Conservation (phyloP, 2,329 filamentous ascomycete genomes). For the Neofusicoccum parvum region DNA sequence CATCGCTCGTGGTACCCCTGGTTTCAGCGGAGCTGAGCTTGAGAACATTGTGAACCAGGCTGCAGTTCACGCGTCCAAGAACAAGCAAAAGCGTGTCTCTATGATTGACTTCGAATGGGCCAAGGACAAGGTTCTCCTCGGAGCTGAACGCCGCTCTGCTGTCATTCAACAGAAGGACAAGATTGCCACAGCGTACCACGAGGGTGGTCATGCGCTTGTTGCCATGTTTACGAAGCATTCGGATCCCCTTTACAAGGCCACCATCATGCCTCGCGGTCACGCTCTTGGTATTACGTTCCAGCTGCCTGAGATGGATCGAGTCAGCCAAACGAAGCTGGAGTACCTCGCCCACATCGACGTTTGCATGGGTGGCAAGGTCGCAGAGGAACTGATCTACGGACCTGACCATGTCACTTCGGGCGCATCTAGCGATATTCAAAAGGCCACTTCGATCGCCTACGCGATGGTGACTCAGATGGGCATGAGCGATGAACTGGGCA, state of each 20-base stretch:
- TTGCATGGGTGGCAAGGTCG: constrained; percentile 82
- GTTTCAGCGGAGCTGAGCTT: constrained; percentile 91
- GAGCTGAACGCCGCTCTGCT: constrained; percentile 85
- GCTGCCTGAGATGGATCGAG: constrained; percentile 89
- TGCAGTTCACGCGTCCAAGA: constrained; percentile 88
- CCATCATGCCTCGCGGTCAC: constrained; percentile 87
- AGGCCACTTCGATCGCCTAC: constrained; percentile 80
- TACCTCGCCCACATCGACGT: constrained; percentile 80
- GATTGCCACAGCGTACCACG: constrained; percentile 92
- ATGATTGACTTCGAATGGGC: constrained; percentile 92
- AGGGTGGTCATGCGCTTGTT: constrained; percentile 92
- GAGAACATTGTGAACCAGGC: constrained; percentile 98
- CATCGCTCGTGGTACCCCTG: constrained; percentile 84
- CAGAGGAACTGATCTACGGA: constrained; percentile 89
- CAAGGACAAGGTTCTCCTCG: constrained; percentile 98
- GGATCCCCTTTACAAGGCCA: constrained; percentile 90
- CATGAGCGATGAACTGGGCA: constrained; percentile 85
- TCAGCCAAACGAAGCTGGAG: constrained; percentile 83
- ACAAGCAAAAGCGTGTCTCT: constrained; percentile 73
- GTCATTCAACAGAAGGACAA: constrained; percentile 93
- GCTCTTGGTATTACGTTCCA: constrained; percentile 84
- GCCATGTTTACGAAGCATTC: constrained; percentile 77
- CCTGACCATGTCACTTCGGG: constrained; percentile 90
- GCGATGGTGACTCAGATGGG: constrained; percentile 86
- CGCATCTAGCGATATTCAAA: constrained; percentile 78